Evolutionary conservation across 2,329 filamentous ascomycete genomes (phyloP).

Genomic region (Penicillium palitans): DNA sequence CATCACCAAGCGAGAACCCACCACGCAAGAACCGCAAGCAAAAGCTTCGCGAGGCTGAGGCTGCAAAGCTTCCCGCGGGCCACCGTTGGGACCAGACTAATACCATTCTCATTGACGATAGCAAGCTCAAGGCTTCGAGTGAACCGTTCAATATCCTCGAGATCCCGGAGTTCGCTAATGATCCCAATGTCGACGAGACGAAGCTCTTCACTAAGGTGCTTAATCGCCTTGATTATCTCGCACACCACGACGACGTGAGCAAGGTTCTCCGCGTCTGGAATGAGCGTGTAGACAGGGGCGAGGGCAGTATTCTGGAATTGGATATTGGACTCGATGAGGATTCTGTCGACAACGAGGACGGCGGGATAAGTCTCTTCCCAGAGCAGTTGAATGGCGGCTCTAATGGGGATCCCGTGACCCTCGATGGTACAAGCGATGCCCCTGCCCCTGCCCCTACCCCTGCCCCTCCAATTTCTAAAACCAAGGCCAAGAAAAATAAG

Average conservation of each 20-base stretch:
- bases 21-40: background rate
- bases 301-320: constrained; percentile 25
- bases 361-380: constrained; percentile 15
- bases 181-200: constrained; percentile 41
- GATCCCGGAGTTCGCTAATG: constrained; percentile 71
- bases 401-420: background rate
- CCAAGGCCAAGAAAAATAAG: constrained; percentile 5
- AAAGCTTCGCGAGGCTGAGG: constrained; percentile 6
- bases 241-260: constrained; percentile 52
- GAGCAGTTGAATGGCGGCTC: background rate
- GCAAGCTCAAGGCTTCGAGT: constrained; percentile 71
- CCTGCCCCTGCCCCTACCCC: background rate
- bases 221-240: constrained; percentile 54
- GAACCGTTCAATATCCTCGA: constrained; percentile 82
- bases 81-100: constrained; percentile 76
- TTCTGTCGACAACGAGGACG: constrained; percentile 15
- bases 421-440: background rate
- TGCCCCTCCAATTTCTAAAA: background rate
- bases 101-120: constrained; percentile 88
- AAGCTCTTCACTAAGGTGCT: constrained; percentile 54
- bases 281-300: constrained; percentile 9
- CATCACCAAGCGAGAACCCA: background rate
- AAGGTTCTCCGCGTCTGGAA: constrained; percentile 42
- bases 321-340: constrained; percentile 15
- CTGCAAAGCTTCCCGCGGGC: constrained; percentile 45